These are phyloP conservation scores for Aureobasidium sp. DNA, from an alignment of 2,329 filamentous ascomycete species.

Conservation along the genomic window DNA sequence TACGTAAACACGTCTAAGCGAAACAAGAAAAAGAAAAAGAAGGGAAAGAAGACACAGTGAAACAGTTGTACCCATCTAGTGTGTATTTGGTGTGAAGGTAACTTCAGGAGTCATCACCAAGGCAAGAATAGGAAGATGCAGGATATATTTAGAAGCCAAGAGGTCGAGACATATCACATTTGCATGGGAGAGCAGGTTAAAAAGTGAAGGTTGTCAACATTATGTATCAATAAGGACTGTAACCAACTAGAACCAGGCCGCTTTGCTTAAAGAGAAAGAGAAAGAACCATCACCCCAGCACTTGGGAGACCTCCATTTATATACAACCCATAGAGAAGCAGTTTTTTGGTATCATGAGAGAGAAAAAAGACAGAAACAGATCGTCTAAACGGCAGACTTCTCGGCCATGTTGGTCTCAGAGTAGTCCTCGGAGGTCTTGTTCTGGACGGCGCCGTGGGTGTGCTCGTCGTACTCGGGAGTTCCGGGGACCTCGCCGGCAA, in stretches of 20 bases:
- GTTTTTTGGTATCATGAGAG: background rate
- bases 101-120: no score
- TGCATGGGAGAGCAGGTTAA: no score
- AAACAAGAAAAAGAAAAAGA: no score
- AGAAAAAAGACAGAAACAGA: background rate
- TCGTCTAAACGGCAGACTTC: background rate
- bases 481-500: slow-evolving; percentile 60
- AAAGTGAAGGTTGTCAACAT: slow-evolving; percentile 2
- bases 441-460: background rate
- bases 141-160: no score
- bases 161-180: no score
- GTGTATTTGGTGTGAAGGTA: no score
- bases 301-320: slow-evolving; percentile 1
- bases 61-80: no score
- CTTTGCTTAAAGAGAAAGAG: background rate
- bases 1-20: no score
- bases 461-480: slow-evolving; percentile 40
- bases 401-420: background rate
- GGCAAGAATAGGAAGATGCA: no score
- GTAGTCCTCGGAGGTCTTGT: slow-evolving; percentile 1
- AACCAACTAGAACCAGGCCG: background rate
- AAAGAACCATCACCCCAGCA: background rate
- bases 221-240: slow-evolving; percentile 1
- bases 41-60: no score
- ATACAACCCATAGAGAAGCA: background rate